Base-by-base conservation (phyloP, 2,329 filamentous ascomycete genomes). In the Xylaria sp. region DNA sequence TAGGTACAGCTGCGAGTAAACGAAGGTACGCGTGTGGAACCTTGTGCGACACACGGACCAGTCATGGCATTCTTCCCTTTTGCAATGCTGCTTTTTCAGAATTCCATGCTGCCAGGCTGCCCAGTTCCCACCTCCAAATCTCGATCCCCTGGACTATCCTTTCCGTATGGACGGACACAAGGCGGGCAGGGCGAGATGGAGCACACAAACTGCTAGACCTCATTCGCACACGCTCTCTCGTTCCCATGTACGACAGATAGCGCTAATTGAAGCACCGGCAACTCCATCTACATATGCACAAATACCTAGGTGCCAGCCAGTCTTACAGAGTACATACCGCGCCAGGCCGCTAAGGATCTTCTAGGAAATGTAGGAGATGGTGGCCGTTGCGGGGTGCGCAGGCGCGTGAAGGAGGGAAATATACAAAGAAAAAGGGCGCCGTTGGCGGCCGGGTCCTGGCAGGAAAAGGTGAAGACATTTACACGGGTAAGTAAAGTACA, bases 41-140 rank as follows among this genome's bases (percentile, higher is more conserved):
- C 59, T 66, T 54, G 49, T 39, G 53, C 39, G 49, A 57, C 44
- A 54, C 45, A 42, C 47, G 54, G 39, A 53, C 57, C 54, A 57
- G 53, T 54, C 52, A 67, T 67, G 65, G 65, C 54, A 69, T 63
- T 68, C 52, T 62, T 52, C 44, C n/a, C 40, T 50, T 66, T 60
- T 53, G 52, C 57, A 45, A 66, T 64, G 55, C 56, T 59, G 59
- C 46, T 61, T 61, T 63, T 56, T 51, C 56, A 67, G 58, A 69
- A 68, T 68, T 65, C 63, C 63, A 67, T 67, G 48, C 53, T 60
- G n/a, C n/a, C n/a, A n/a, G n/a, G n/a, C n/a, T 42, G 17, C n/a
- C 6, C 8, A 18, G 45, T 54, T 46, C 39, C 49, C 52, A 59
- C 49, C 40, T 52, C 50, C 47, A 42, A 24, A 41, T 68, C 65